phyloP scores from a whole-genome alignment of 345 rosid species.

The Heritiera fomes region DNA sequence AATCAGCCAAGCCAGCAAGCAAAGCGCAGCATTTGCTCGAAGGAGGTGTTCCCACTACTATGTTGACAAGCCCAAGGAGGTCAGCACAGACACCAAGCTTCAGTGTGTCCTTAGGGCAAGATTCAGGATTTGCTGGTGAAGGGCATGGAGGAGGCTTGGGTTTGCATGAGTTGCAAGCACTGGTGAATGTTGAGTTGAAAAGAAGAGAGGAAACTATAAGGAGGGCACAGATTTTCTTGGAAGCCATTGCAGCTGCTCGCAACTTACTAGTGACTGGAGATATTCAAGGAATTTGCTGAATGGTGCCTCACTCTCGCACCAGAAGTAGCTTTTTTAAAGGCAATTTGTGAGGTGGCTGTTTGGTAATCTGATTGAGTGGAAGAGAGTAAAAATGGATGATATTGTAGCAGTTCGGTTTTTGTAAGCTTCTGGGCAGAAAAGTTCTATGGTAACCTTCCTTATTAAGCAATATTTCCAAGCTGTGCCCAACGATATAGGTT shows the following conservation, averaged over 20 bases:
- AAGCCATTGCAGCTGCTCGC: conserved; percentile 37
- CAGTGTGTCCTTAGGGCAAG: conserved; percentile 48
- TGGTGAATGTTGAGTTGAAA: conserved; percentile 29
- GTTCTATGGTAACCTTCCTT: not conserved
- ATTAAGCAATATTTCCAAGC: not conserved
- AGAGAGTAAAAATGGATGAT: conserved; percentile 34
- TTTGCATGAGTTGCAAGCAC: conserved; percentile 35
- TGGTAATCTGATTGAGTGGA: conserved; percentile 38
- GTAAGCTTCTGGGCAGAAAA: conserved; percentile 26
- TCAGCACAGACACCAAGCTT: conserved; percentile 56
- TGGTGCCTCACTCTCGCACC: not conserved
- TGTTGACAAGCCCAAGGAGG: conserved; percentile 44
- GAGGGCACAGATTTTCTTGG: conserved; percentile 27
- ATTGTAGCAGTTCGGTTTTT: conserved; percentile 33
- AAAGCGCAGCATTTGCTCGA: conserved; percentile 52
- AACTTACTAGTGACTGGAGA: not conserved
- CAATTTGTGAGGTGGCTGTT: conserved; percentile 38
- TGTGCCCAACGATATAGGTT: not conserved
- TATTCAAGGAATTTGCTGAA: not conserved
- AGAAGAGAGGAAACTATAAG: conserved; percentile 40
- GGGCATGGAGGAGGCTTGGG: conserved; percentile 37
- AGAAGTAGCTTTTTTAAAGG: conserved; percentile 33
- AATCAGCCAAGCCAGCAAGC: conserved; percentile 42
- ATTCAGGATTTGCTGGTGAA: no score
- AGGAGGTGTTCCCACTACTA: conserved; percentile 38